Conservation (phyloP, 2,329 filamentous ascomycete species). For the Fusarium devonianum region DNA sequence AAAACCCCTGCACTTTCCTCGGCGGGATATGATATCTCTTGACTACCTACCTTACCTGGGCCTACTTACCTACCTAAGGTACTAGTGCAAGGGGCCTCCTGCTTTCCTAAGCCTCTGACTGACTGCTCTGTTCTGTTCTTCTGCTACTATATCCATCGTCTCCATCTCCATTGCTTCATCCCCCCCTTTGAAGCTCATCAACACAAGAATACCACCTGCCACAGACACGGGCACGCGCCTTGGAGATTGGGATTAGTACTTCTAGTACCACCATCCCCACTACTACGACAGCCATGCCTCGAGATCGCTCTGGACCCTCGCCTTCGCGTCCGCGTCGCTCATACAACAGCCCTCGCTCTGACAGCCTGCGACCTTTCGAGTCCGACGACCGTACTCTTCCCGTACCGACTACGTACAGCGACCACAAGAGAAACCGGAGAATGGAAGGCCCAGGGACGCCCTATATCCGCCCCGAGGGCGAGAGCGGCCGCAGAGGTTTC, state of each 20-base stretch:
- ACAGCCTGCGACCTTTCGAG: slow-evolving; percentile 15
- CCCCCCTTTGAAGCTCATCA: neutral
- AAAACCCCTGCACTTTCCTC: neutral
- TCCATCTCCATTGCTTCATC: no score
- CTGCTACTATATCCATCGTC: no score
- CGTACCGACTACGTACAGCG: slow-evolving; percentile 39
- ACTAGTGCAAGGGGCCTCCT: slow-evolving; percentile 2
- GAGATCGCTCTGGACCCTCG: slow-evolving; percentile 26
- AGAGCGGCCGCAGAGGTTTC: slow-evolving; percentile 56
- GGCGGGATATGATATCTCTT: no score
- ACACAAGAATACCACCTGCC: neutral
- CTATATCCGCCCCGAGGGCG: slow-evolving; percentile 46
- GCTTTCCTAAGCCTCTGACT: no score
- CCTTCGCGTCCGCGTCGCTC: slow-evolving; percentile 29
- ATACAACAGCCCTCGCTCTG: slow-evolving; percentile 4
- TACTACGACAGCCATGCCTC: slow-evolving; percentile 18
- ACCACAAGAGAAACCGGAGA: slow-evolving; percentile 29
- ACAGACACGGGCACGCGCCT: no score
- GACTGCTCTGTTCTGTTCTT: no score
- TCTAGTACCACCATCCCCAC: neutral
- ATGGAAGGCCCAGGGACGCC: slow-evolving; percentile 21
- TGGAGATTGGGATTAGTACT: no score
- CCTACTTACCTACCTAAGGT: neutral
- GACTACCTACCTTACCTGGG: neutral
- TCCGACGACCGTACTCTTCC: slow-evolving; percentile 34